phyloP scores from a whole-genome alignment of 768 basidiomycete species.

The Lentinula sp. region DNA sequence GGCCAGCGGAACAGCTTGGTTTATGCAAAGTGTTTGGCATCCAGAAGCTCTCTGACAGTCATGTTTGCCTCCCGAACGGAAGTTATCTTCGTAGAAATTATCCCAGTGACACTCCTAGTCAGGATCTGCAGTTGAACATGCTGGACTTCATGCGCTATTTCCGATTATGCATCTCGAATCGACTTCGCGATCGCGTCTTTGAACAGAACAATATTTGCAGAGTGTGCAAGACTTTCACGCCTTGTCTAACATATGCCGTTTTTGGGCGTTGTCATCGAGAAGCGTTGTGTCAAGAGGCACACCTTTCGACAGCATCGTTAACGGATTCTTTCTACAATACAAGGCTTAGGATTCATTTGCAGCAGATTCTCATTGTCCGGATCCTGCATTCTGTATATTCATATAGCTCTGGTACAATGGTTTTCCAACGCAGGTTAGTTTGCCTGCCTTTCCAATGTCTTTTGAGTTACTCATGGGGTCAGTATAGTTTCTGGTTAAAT shows the following conservation, averaged over 20 bases:
- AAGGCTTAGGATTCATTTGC: slow-evolving; percentile 38
- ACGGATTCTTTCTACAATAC: slow-evolving; percentile 29
- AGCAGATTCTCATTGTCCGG: slow-evolving; percentile 44
- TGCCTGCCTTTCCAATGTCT: no score
- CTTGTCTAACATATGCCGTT: slow-evolving; percentile 31
- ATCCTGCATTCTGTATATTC: neutral
- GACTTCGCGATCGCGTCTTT: slow-evolving; percentile 21
- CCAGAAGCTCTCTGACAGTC: slow-evolving; percentile 18
- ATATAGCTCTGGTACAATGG: neutral
- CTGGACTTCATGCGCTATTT: slow-evolving; percentile 18
- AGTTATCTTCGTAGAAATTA: neutral
- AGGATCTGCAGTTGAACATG: neutral
- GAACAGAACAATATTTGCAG: slow-evolving; percentile 24
- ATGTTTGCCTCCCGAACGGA: slow-evolving; percentile 13
- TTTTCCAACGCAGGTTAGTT: neutral
- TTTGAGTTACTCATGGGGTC: neutral
- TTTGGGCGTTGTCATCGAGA: slow-evolving; percentile 23
- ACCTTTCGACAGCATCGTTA: slow-evolving; percentile 17
- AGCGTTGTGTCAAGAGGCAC: slow-evolving; percentile 29
- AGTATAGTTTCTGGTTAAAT: slow-evolving; percentile 36
- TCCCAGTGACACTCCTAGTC: neutral
- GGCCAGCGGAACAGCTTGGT: slow-evolving; percentile 16
- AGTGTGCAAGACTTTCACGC: slow-evolving; percentile 24
- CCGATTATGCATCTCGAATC: slow-evolving; percentile 15
- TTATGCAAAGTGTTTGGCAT: slow-evolving; percentile 31